Base-by-base conservation (phyloP, 2,329 filamentous ascomycete genomes). In the Cordyceps javanica region DNA sequence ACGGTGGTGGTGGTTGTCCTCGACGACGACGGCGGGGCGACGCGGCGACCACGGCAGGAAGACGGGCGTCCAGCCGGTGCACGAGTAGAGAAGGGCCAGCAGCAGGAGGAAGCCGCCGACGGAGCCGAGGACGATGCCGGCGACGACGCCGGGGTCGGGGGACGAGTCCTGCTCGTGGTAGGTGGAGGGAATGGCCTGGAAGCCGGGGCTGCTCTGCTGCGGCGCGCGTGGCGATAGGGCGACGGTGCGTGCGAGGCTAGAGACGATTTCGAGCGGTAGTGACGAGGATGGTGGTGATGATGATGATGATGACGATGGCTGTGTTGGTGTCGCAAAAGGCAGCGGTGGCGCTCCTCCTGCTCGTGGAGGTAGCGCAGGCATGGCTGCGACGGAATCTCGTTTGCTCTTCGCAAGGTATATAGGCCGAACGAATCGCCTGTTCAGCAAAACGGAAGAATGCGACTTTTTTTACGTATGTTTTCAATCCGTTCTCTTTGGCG, bases 71-170 rank as follows among this genome's bases (percentile, higher is more conserved):
- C 76, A 71, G 59, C 77, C 76, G 30, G 81, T 68, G n/a, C 72
- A 72, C 2, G 75, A 72, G 66, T 80, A 82, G 58, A 83, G 62
- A 13, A 83, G 64, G 67, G 78, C 77, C 30, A 83, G 69, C 13
- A 83, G 60, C 34, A 85, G 70, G 32, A 83, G 66, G 66, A 84
- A 80, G 54, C 75, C 82, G 28, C 70, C 73, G 49, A 78, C 72
- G 42, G 73, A 71, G 61, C 75, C 76, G 52, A 79, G 68, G 5
- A 76, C 73, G 59, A 78, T 76, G 62, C 70, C 76, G 10, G 69
- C 76, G 14, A 79, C 67, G 51, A 70, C 69, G 59, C 72, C 76
- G 0, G 76, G 80, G 19, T 64, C 66, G 64, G 68, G 77, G 62
- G 61, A 73, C 51, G 70, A 49, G 23, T 67, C 62, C 21, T 60